Evolutionary conservation across 495 filamentous ascomycete species (phyloP).

Genomic region (Corynascus novoguineensis): DNA sequence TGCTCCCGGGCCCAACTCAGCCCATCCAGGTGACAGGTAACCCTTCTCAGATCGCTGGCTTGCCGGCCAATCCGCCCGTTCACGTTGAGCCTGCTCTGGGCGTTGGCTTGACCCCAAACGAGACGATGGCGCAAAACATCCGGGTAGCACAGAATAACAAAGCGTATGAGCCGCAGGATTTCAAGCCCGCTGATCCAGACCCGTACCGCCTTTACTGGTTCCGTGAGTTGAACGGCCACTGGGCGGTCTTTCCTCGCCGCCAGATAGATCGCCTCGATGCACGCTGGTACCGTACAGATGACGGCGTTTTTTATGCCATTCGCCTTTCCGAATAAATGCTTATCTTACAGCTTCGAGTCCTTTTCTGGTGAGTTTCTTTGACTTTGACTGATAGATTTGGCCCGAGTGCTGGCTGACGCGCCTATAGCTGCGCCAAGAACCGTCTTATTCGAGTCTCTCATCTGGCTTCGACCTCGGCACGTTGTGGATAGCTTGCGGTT

Average conservation of each 20-base stretch:
- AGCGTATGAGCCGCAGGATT: conserved; percentile 44
- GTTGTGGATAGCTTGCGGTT: background rate
- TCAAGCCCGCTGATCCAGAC: conserved; percentile 48
- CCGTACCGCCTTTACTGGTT: conserved; percentile 47
- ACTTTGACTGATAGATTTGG: background rate
- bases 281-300: conserved; percentile 44
- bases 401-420: background rate
- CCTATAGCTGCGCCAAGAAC: background rate
- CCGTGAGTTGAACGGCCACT: conserved; percentile 45
- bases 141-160: conserved; percentile 37
- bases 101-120: conserved; percentile 37
- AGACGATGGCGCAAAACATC: conserved; percentile 34
- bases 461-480: background rate
- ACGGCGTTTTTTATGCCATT: conserved; percentile 48
- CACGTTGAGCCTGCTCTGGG: conserved; percentile 31
- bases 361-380: background rate
- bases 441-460: background rate
- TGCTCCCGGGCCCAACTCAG: conserved; percentile 7
- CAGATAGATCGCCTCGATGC: conserved; percentile 47
- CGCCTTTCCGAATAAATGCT: conserved; percentile 21
- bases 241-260: conserved; percentile 42
- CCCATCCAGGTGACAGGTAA: conserved; percentile 12
- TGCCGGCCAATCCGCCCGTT: conserved; percentile 17
- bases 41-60: background rate
- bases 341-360: background rate